Base-by-base conservation (phyloP, 768 basidiomycete species). In the Tulasnella sp. region DNA sequence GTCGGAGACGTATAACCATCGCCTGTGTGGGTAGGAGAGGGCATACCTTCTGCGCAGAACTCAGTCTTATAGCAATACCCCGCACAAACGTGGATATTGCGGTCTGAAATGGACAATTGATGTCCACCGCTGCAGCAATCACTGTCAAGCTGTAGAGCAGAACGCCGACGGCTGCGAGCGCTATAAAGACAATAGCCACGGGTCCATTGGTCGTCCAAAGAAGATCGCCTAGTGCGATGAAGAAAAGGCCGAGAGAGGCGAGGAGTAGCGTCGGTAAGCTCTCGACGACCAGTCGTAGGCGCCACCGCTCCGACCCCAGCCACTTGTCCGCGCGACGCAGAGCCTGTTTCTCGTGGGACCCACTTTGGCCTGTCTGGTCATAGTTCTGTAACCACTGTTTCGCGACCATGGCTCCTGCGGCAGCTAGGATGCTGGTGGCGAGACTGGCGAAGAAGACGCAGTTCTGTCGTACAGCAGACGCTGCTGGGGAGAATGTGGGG, bases 361-460 rank as follows among this genome's bases (percentile, higher is more conserved):
- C 53, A 25, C n/a, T 19, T 8, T 31, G 29, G 8, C 31, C 49
- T 7, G n/a, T 31, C 8, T 15, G 21, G 1, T 29, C 53, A 54
- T 54, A 54, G 2, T 30, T 27, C 41, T 9, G 22, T 7, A 54
- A 25, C 53, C 53, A 54, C n/a, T 54, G 34, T 41, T 54, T 54
- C 17, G n/a, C 53, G 7, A n/a, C 4, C 4, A 38, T 43, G 3
- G 53, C 53, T 4, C 53, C 53, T 21, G 38, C 12, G 5, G 53
- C 53, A 10, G 22, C 38, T 19, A 54, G 30, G 1, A 54, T 1
- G 53, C 53, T 31, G 38, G 7, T 15, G 25, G 27, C 4, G 10
- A 54, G 53, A n/a, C 53, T 54, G 12, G 53, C 53, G 41, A 31
- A 54, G 4, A 54, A 31, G 7, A 4, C 9, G 21, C n/a, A 31